A percentile compares a stretch with the other conserved stretches of the same genome.
phyloP scores from a whole-genome alignment of 1,139 yeast species.

The Kurtzmaniella quercitrusa region DNA sequence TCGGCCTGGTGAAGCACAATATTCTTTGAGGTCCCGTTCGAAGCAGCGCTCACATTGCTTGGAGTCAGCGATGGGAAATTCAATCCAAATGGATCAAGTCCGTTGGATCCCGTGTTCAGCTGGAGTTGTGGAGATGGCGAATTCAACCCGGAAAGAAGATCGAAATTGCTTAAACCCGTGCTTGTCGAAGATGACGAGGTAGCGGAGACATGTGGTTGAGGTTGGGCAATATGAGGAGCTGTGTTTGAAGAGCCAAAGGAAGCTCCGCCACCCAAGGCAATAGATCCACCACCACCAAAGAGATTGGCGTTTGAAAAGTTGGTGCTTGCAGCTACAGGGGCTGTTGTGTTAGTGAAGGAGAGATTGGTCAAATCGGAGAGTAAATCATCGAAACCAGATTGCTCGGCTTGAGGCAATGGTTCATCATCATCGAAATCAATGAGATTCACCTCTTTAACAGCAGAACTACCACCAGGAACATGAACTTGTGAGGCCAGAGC shows the following conservation, averaged over 20 bases:
- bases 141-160: constrained; percentile 43
- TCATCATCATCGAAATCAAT: constrained; percentile 79
- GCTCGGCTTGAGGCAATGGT: constrained; percentile 37
- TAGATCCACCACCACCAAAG: constrained; percentile 45
- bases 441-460: constrained; percentile 48
- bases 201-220: constrained; percentile 11
- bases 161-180: constrained; percentile 17
- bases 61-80: constrained; percentile 43
- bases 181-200: constrained; percentile 15
- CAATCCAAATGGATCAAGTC: constrained; percentile 50
- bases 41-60: constrained; percentile 20
- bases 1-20: constrained; percentile 42
- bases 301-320: constrained; percentile 25
- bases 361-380: constrained; percentile 67
- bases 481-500: constrained; percentile 58
- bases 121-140: constrained; percentile 48
- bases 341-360: constrained; percentile 33
- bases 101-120: constrained; percentile 25
- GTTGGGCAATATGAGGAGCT: constrained; percentile 8
- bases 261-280: constrained; percentile 28
- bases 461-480: constrained; percentile 32
- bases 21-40: constrained; percentile 6
- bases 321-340: constrained; percentile 16
- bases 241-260: neutral
- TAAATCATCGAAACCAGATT: constrained; percentile 57